Evolutionary conservation across 768 basidiomycete species (phyloP).

Genomic region (Crepidotus variabilis): DNA sequence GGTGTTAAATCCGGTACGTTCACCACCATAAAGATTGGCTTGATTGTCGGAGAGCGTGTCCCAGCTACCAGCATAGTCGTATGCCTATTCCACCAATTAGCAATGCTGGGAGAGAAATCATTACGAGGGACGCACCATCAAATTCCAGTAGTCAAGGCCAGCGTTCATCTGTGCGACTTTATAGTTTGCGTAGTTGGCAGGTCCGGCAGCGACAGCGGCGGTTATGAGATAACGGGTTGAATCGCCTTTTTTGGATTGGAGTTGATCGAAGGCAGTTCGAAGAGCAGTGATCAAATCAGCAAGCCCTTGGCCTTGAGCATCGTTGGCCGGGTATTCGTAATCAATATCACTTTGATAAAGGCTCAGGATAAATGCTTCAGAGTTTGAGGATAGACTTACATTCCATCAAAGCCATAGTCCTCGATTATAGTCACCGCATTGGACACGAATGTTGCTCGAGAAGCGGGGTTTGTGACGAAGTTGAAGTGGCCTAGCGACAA

Average conservation of each 20-base stretch:
- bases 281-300: conserved; percentile 61
- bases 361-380: conserved; percentile 1
- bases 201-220: conserved; percentile 62
- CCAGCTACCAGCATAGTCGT: conserved; percentile 82
- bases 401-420: conserved; percentile 80
- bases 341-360: conserved; percentile 54
- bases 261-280: conserved; percentile 57
- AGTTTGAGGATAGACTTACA: conserved; percentile 38
- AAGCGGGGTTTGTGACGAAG: conserved; percentile 50
- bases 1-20: conserved; percentile 60
- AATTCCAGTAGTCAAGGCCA: conserved; percentile 73
- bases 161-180: conserved; percentile 60
- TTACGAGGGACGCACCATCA: conserved; percentile 52
- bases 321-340: conserved; percentile 69
- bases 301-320: conserved; percentile 61
- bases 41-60: conserved; percentile 46
- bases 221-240: conserved; percentile 55
- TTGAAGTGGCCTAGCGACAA: conserved; percentile 50
- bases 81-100: conserved; percentile 39
- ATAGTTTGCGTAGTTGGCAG: conserved; percentile 53
- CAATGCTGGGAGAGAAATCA: not conserved
- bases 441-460: conserved; percentile 54
- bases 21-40: conserved; percentile 70
- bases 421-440: conserved; percentile 61
- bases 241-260: conserved; percentile 62